Evolutionary conservation across 306 rosid genomes (phyloP).

Genomic region (Alnus glutinosa): DNA sequence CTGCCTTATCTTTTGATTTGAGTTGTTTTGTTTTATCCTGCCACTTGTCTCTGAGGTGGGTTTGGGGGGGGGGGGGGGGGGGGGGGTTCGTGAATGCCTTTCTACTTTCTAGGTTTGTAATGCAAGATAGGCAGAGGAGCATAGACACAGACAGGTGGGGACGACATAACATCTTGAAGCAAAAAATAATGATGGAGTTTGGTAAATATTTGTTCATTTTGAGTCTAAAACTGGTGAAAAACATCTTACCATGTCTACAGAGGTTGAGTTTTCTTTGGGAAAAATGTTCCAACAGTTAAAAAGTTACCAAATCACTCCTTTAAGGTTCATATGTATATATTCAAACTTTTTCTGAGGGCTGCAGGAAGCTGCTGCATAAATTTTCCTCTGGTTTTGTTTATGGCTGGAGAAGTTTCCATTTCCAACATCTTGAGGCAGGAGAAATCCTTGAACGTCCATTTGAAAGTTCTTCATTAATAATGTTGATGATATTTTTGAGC

Average conservation of each 20-base stretch:
- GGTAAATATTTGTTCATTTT: neutral
- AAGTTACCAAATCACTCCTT: too few species aligned
- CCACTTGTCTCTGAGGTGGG: slow-evolving; percentile 25
- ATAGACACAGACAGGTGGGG: slow-evolving; percentile 41
- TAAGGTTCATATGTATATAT: too few species aligned
- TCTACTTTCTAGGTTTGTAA: slow-evolving; percentile 34
- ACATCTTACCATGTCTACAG: neutral
- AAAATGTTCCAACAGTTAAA: too few species aligned
- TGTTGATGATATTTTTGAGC: too few species aligned
- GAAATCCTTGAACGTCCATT: neutral
- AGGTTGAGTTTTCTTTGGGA: neutral
- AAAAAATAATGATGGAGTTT: slow-evolving; percentile 26
- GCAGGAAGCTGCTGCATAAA: too few species aligned
- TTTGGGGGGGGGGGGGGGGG: too few species aligned
- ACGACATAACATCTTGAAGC: slow-evolving; percentile 35
- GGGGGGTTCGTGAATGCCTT: slow-evolving; percentile 11
- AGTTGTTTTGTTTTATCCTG: slow-evolving; percentile 15
- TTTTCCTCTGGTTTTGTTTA: too few species aligned
- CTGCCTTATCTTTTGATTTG: slow-evolving; percentile 39
- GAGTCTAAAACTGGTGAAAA: neutral
- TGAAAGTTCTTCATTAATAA: neutral
- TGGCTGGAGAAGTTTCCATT: too few species aligned
- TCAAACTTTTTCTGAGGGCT: too few species aligned
- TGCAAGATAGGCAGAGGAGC: slow-evolving; percentile 40
- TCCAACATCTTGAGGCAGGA: too few species aligned